phyloP scores from a whole-genome alignment of 345 rosid species.

The Lepidium africanum region DNA sequence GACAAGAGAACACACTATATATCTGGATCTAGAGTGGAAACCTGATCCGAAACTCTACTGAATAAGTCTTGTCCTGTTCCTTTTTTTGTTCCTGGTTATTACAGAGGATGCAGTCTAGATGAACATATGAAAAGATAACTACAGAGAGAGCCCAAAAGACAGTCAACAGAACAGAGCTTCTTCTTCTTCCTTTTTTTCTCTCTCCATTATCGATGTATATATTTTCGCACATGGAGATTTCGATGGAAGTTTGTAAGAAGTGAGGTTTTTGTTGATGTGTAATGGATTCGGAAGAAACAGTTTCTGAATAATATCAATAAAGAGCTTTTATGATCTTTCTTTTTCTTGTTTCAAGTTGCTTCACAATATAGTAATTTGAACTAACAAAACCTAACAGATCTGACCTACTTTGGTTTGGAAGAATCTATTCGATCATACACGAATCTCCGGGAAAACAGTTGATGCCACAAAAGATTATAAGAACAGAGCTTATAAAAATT shows the following conservation, averaged over 20 bases:
- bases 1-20: neutral
- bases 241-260: constrained; percentile 15
- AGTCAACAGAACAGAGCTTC: neutral
- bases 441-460: neutral
- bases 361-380: neutral
- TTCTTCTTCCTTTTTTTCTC: neutral
- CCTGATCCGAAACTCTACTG: neutral
- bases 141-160: neutral
- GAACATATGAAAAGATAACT: constrained; percentile 4
- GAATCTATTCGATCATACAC: neutral
- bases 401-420: neutral
- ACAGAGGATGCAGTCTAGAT: constrained; percentile 10
- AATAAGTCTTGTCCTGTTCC: constrained; percentile 1
- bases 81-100: neutral
- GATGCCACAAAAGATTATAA: neutral
- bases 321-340: neutral
- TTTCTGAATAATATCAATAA: neutral
- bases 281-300: neutral
- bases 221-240: constrained; percentile 23
- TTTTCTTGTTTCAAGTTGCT: neutral
- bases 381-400: neutral
- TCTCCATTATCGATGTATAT: constrained; percentile 25
- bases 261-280: constrained; percentile 11
- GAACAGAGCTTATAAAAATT: neutral
- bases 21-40: neutral